Evolutionary conservation across 1,284 basidiomycete species (phyloP).

Genomic region (Coniferiporia weirii): DNA sequence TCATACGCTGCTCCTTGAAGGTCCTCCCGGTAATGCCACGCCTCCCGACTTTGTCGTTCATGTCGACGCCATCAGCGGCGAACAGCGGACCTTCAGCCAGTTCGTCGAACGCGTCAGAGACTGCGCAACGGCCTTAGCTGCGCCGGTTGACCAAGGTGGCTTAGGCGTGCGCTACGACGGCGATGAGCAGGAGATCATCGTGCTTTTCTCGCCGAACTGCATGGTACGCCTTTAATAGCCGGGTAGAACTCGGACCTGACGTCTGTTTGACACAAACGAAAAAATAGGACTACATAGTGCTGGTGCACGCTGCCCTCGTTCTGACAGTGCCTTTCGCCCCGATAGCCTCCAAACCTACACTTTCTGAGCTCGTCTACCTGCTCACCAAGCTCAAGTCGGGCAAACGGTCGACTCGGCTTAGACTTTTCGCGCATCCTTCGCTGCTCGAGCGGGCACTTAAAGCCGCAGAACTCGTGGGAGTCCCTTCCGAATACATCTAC

Average conservation of each 20-base stretch:
- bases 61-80: slow-evolving; percentile 51
- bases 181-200: slow-evolving; percentile 47
- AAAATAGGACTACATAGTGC: slow-evolving; percentile 55
- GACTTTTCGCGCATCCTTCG: slow-evolving; percentile 55
- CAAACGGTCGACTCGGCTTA: slow-evolving; percentile 10
- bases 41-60: slow-evolving; percentile 53
- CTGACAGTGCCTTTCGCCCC: slow-evolving; percentile 57
- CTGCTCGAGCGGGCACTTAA: slow-evolving; percentile 44
- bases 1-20: slow-evolving; percentile 49
- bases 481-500: slow-evolving; percentile 48
- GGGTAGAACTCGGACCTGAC: too few species aligned
- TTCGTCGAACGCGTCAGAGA: slow-evolving; percentile 47
- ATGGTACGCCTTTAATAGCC: slow-evolving; percentile 40
- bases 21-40: slow-evolving; percentile 41
- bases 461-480: slow-evolving; percentile 46
- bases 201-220: slow-evolving; percentile 64
- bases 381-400: slow-evolving; percentile 50
- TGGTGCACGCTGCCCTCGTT: slow-evolving; percentile 51
- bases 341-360: slow-evolving; percentile 61
- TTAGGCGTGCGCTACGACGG: slow-evolving; percentile 43
- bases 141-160: slow-evolving; percentile 43
- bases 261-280: not conserved
- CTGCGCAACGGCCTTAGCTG: slow-evolving; percentile 52
- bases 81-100: slow-evolving; percentile 40
- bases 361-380: slow-evolving; percentile 58